phyloP scores from a whole-genome alignment of 2,329 filamentous ascomycete species.

The Pseudogymnoascus sp. region DNA sequence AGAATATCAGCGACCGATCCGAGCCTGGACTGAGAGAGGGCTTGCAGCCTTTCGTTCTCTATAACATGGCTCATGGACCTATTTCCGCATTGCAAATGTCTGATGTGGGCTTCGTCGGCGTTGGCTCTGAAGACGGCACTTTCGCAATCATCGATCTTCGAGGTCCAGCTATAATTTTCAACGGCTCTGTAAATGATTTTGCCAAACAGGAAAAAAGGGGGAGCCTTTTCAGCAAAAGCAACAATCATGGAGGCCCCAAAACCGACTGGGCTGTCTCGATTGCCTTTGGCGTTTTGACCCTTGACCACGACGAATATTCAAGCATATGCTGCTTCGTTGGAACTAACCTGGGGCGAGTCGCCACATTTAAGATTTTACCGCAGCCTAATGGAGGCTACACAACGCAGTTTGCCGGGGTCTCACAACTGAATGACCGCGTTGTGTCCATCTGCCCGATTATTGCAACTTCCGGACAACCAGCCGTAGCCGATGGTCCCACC shows the following conservation, averaged over 20 bases:
- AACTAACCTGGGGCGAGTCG: conserved; percentile 73
- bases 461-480: conserved; percentile 65
- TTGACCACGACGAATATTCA: conserved; percentile 92
- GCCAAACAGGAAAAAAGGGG: conserved; percentile 66
- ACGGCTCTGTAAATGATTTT: conserved; percentile 63
- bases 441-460: conserved; percentile 74
- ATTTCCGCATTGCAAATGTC: conserved; percentile 75
- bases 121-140: conserved; percentile 75
- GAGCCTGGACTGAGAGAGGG: conserved; percentile 72
- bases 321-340: conserved; percentile 90
- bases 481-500: conserved; percentile 63
- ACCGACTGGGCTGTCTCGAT: conserved; percentile 71
- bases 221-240: conserved; percentile 58
- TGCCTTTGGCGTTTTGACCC: conserved; percentile 86
- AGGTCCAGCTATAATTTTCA: conserved; percentile 77
- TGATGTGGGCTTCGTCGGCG: conserved; percentile 87
- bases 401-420: conserved; percentile 61
- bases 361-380: conserved; percentile 86
- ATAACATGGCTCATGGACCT: conserved; percentile 75
- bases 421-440: conserved; percentile 58
- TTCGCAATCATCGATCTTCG: conserved; percentile 80
- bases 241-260: conserved; percentile 38
- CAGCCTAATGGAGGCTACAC: conserved; percentile 60
- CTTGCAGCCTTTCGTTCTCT: conserved; percentile 67
- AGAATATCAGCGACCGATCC: conserved; percentile 63